Base-by-base conservation (phyloP, 2,329 filamentous ascomycete species). In the Colletotrichum trifolii region DNA sequence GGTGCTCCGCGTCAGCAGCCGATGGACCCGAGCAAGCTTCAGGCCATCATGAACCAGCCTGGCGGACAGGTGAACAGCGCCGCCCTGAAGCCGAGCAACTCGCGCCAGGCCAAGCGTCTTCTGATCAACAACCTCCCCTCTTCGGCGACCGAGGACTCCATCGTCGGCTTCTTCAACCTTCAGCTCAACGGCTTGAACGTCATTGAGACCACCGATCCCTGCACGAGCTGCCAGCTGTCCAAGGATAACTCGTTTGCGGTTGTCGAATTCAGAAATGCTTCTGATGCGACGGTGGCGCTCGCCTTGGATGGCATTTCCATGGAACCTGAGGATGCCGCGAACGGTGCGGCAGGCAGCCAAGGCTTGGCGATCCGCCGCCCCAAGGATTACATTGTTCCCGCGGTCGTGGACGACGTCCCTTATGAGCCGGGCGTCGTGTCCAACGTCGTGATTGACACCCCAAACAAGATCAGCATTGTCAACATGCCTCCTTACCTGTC, bases 151-250 rank as follows among this genome's bases (percentile, higher is more conserved):
- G 93, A 97, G 65, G 94, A 97, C 57, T 82, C 81, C 67, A 76
- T 99, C 45, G 81, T 91, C 66, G 85, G 89, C 25, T 99, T 97
- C 81, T 97, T 99, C 85, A 99, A 99, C 74, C 84, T 97, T 33
- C 94, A 98, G 76, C 86, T 99, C 55, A 98, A 99, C 72, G 94
- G 94, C n/a, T 82, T 99, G 50, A 99, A 99, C 72, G 91, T 97
- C 40, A 88, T 97, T 56, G 89, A 93, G 69, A 89, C 88, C 69
- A 86, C 87, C 50, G 94, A 98, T 72, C 94, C 95, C 40, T 98
- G 96, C 75, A 84, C 93, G 56, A 89, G 91, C 8, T 93, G 91
- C 42, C 92, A 97, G 71, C 84, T 98, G 60, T 91, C 94, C 25
- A 88, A 89, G 64, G 93, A 97, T 75, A 83, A 85, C 60, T 85